phyloP scores from a whole-genome alignment of 331 rosid genomes.

The Erythrophleum ivorense region DNA sequence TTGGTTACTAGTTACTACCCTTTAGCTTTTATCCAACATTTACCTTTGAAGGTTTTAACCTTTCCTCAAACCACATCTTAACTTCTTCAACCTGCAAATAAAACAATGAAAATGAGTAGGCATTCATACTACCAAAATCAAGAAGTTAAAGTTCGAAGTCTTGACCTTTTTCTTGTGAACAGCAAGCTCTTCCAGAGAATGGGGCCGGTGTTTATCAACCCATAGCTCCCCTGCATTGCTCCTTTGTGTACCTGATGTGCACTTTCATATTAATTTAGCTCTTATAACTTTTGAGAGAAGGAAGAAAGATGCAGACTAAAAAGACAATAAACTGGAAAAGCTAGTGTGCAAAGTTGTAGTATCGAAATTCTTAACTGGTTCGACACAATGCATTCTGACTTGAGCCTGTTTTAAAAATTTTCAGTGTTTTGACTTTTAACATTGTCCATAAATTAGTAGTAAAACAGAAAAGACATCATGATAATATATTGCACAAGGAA shows the following conservation, averaged over 20 bases:
- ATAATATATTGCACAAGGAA: constrained; percentile 16
- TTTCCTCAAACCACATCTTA: constrained; percentile 78
- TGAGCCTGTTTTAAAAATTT: not conserved
- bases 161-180: constrained; percentile 92
- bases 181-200: constrained; percentile 77
- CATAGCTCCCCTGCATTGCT: constrained; percentile 60
- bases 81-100: constrained; percentile 81
- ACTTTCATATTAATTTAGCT: constrained; percentile 34
- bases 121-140: constrained; percentile 31
- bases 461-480: constrained; percentile 9
- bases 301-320: not conserved
- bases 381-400: not conserved
- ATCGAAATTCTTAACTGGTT: not conserved
- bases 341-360: not conserved
- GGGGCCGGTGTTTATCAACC: constrained; percentile 85
- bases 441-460: not conserved
- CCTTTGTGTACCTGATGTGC: constrained; percentile 55
- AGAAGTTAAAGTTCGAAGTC: constrained; percentile 25
- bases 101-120: constrained; percentile 27
- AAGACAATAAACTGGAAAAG: not conserved
- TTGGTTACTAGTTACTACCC: constrained; percentile 4
- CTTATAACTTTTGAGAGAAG: constrained; percentile 14
- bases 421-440: not conserved
- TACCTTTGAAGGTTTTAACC: constrained; percentile 79
- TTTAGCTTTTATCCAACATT: constrained; percentile 2